Base-by-base conservation (phyloP, 1,139 yeast species). In the Geotrichum reessii region DNA sequence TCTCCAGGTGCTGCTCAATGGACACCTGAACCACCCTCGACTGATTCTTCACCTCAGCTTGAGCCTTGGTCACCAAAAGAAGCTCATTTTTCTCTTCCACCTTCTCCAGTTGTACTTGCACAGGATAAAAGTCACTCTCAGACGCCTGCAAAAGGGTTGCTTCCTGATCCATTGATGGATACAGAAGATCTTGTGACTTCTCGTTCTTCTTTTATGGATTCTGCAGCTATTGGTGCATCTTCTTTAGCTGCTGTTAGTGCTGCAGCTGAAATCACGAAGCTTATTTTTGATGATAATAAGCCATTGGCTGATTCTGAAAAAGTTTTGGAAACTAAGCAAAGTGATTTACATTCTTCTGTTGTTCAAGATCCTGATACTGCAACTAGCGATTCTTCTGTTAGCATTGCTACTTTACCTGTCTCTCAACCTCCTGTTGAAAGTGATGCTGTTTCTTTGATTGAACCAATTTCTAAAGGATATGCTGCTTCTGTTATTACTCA, bases 1-100 rank as follows among this genome's bases (percentile, higher is more conserved):
- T 53, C 56, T 14, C 56, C 56, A 3, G 48, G 52, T n/a, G 56
- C 56, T 28, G 33, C 33, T 31, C 51, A 31, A 28, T 53, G 50
- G 55, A 44, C 55, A 28, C 51, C 55, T 11, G 55, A 46, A 11
- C 46, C 50, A 17, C 37, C 49, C 8, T 53, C 50, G 19, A 46
- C 55, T 3, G 33, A 14, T 9, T 50, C 47, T 4, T 53, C 55
- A 14, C 14, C 55, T 12, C 51, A 11, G 3, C 19, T 33, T 14
- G 47, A 22, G 17, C 27, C 27, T 24, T 22, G 28, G 51, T 24
- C 51, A 27, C 51, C 51, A 25, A 48, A 48, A 24, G 51, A 22
- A 12, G 51, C 11, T 14, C 40, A 48, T 7, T 48, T 48, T 48
- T 48, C 51, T 25, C 19, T 48, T 9, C 31, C 51, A 9, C 22